Conservation (phyloP, 2,329 filamentous ascomycete species). For the Cordyceps militaris region DNA sequence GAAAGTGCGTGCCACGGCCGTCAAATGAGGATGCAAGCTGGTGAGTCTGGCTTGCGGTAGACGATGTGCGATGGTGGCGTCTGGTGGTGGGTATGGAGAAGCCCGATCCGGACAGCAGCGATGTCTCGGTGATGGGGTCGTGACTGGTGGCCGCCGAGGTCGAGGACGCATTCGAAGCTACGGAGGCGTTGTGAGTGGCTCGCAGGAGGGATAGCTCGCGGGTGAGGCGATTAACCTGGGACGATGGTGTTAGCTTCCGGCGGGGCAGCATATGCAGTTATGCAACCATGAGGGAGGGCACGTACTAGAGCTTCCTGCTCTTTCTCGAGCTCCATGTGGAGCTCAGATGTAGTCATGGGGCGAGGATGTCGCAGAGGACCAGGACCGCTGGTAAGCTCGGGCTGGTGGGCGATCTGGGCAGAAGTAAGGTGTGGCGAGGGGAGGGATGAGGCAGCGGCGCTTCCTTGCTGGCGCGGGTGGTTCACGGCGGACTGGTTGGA, state of each 20-base stretch:
- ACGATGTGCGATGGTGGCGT: slow-evolving; percentile 52
- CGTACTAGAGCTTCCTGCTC: slow-evolving; percentile 89
- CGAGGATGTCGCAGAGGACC: slow-evolving; percentile 80
- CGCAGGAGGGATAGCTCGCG: slow-evolving; percentile 83
- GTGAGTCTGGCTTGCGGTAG: slow-evolving; percentile 47
- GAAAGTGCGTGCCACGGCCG: slow-evolving; percentile 33
- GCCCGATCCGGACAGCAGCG: slow-evolving; percentile 49
- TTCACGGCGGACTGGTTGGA: slow-evolving; percentile 47
- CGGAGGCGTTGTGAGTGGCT: slow-evolving; percentile 58
- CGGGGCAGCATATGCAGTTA: background rate
- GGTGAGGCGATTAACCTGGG: slow-evolving; percentile 82
- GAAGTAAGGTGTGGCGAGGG: slow-evolving; percentile 24
- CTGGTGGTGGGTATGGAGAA: slow-evolving; percentile 50
- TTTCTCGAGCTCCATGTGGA: slow-evolving; percentile 85
- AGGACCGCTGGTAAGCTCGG: slow-evolving; percentile 45
- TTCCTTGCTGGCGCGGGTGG: slow-evolving; percentile 16
- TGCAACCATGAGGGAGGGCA: slow-evolving; percentile 14
- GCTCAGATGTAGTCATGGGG: slow-evolving; percentile 79
- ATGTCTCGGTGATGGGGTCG: slow-evolving; percentile 41
- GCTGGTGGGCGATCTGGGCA: slow-evolving; percentile 15
- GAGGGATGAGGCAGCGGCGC: slow-evolving; percentile 24
- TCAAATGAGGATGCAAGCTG: slow-evolving; percentile 31
- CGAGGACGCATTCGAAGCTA: slow-evolving; percentile 59
- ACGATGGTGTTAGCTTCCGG: background rate
- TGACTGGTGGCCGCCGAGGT: slow-evolving; percentile 46